Base-by-base conservation (phyloP, 352 stramenopile species). In the Phytophthora rubi region DNA sequence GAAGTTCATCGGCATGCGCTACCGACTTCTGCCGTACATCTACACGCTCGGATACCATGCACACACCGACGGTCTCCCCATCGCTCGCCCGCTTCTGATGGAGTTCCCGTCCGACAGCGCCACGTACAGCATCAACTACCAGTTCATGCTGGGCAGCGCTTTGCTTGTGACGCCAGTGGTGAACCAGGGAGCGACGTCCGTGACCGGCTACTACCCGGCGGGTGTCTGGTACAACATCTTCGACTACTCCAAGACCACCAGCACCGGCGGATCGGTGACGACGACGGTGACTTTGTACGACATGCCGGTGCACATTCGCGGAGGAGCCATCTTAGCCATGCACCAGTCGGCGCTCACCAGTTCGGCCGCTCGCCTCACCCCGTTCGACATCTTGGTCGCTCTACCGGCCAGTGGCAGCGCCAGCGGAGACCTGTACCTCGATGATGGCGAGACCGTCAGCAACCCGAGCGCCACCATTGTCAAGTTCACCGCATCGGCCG, bases 21-120 rank as follows among this genome's bases (percentile, higher is more conserved):
- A 95, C 64, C 80, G 71, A n/a, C 71, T 95, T 3, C 63, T 96
- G 44, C 89, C 89, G 23, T 93, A 92, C 65, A 64, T 93, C 12
- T 95, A 95, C 71, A 92, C 89, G 32, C 74, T 92, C 35, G 83
- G 90, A 6, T 91, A 90, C 44, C 68, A 87, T 23, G 83, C 85
- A 5, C 65, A 89, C 37, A 33, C 57, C 0, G 56, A 70, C 4
- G 87, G 86, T 32, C 32, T 68, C 9, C 80, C 82, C 0, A 90
- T 91, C 62, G 77, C 75, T 21, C 80, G 83, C 13, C 68, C 84
- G 13, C 60, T 94, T 23, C 83, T 90, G 49, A 80, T 87, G 62
- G 85, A 94, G 59, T 94, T 90, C 65, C 83, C 83, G 0, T 58
- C 63, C 6, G 81, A 90, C 51, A 68, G 62, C 1, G 79, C 66